Evolutionary conservation across 1,284 basidiomycete genomes (phyloP), one percentile per base, ranked within the genome.

Genomic region (Irpex rosettiformis): DNA sequence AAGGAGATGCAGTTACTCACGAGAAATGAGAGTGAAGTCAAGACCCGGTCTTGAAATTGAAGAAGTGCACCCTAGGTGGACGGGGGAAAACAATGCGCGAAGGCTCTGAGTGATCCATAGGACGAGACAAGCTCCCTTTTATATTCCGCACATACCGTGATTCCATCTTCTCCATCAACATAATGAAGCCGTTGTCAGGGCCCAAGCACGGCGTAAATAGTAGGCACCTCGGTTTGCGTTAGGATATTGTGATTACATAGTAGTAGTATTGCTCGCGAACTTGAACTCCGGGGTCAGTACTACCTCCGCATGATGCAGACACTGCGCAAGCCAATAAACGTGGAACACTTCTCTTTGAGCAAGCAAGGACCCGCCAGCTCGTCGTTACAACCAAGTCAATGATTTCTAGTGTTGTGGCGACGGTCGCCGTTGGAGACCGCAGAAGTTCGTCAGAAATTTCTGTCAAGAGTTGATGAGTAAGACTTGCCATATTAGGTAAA

Each of bases 41-140:
- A 51, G 48, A 51, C 48, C 48, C 48, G 22, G 48, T 51, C 48
- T 51, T 51, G 48, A 24, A n/a, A 28, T 7, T 51, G 48, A 51
- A 51, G 18, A 51, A 51, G 48, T 51, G 48, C 48, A 51, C 48
- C 22, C 48, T 51, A 51, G 48, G 48, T 51, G 48, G 25, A 51
- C 48, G 27, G 48, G 10, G 48, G 48, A 51, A 51, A 28, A 51
- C 48, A 28, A 51, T 51, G 48, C 48, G 48, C 48, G 48, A 51
- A 27, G 48, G 48, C 48, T 51, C 48, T 51, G 48, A 28, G 21
- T n/a, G 48, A 51, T 16, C 22, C 27, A 27, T 11, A 8, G 18
- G 24, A 27, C 48, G 25, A 22, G 48, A 11, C 6, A n/a, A 1
- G 13, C 10, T 7, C 48, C 48, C 24, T 51, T 28, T 51, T 51